These are phyloP conservation scores for Gastrolobium villosum DNA, from an alignment of 306 rosid species.

Conservation along the genomic window DNA sequence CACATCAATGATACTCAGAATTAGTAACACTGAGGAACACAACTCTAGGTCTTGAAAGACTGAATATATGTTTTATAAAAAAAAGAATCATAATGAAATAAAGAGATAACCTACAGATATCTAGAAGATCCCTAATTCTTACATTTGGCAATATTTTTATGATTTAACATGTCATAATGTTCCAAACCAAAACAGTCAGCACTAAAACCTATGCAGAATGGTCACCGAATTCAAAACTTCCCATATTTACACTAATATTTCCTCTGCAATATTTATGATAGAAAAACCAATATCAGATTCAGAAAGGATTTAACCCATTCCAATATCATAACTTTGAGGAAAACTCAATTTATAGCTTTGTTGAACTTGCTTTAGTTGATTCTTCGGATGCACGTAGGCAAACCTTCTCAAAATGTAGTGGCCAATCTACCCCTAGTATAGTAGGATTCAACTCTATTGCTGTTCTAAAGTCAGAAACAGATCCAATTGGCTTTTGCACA, in stretches of 20 bases:
- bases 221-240: slow-evolving; percentile 53
- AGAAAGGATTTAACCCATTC: slow-evolving; percentile 38
- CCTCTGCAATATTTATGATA: slow-evolving; percentile 35
- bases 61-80: slow-evolving; percentile 47
- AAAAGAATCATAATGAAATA: slow-evolving; percentile 31
- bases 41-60: slow-evolving; percentile 27
- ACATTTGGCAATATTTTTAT: slow-evolving; percentile 35
- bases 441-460: slow-evolving; percentile 71
- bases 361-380: slow-evolving; percentile 45
- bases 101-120: slow-evolving; percentile 45
- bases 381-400: slow-evolving; percentile 54
- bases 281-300: slow-evolving; percentile 50
- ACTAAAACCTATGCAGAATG: slow-evolving; percentile 58
- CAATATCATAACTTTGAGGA: slow-evolving; percentile 43
- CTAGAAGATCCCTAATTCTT: slow-evolving; percentile 47
- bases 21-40: slow-evolving; percentile 26
- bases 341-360: slow-evolving; percentile 39
- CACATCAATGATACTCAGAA: neutral
- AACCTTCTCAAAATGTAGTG: slow-evolving; percentile 63
- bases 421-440: slow-evolving; percentile 74
- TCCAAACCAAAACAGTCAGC: slow-evolving; percentile 47
- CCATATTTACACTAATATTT: slow-evolving; percentile 47
- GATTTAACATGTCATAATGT: slow-evolving; percentile 50
- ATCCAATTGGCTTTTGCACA: slow-evolving; percentile 54
- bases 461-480: slow-evolving; percentile 60